Evolutionary conservation across 2,329 filamentous ascomycete genomes (phyloP).

Genomic region (Colletotrichum navitas): DNA sequence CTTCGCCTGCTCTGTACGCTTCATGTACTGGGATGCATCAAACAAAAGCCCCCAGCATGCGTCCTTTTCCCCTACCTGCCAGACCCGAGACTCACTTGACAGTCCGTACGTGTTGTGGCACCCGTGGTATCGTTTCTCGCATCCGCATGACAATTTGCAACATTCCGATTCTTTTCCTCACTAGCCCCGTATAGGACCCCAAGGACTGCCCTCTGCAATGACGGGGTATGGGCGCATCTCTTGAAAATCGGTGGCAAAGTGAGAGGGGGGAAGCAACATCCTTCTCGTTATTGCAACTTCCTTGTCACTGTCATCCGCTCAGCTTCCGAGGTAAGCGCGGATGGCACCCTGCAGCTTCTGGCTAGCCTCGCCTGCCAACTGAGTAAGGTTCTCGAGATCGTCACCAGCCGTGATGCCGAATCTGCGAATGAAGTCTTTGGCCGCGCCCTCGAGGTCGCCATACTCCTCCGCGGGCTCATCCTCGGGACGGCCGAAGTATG

Average conservation of each 20-base stretch:
- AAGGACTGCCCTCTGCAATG: neutral
- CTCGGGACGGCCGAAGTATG: conserved; percentile 95
- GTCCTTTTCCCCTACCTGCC: conserved; percentile 14
- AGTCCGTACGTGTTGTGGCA: conserved; percentile 17
- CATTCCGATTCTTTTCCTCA: conserved; percentile 3
- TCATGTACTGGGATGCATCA: conserved; percentile 24
- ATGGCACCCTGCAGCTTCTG: conserved; percentile 83
- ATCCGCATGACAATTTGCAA: conserved; percentile 15
- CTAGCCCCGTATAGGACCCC: neutral
- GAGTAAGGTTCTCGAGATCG: conserved; percentile 90
- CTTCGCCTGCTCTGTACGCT: conserved; percentile 32
- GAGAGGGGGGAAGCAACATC: neutral
- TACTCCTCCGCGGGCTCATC: conserved; percentile 84
- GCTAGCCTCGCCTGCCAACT: conserved; percentile 87
- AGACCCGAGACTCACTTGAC: conserved; percentile 23
- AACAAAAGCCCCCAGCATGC: conserved; percentile 19
- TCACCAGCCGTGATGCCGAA: conserved; percentile 97
- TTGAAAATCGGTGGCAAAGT: conserved; percentile 23
- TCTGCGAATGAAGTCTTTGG: conserved; percentile 94
- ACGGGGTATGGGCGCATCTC: conserved; percentile 8
- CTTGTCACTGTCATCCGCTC: conserved; percentile 44
- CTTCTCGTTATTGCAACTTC: conserved; percentile 4
- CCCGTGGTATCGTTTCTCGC: conserved; percentile 18
- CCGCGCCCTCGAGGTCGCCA: conserved; percentile 90
- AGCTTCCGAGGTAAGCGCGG: conserved; percentile 73